Base-by-base conservation (phyloP, 208 protist genomes). In the Leishmania aethiopica region DNA sequence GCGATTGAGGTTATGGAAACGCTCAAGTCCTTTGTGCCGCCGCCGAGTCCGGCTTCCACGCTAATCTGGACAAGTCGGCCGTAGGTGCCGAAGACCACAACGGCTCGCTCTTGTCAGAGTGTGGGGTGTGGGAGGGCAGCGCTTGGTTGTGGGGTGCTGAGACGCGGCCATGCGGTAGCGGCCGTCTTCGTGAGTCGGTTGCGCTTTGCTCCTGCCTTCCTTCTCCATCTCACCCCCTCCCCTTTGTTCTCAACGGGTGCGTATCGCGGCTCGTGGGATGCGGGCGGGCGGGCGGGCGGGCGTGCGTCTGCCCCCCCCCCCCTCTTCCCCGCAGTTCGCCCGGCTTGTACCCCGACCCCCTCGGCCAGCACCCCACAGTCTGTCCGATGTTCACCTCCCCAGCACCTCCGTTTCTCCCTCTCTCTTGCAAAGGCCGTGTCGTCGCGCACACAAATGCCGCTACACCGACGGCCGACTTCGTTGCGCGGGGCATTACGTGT, bases 31-130 rank as follows among this genome's bases (percentile, higher is more conserved):
- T 93, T 91, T 78, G 59, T 60, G 47, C 86, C 83, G 15, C 91
- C 90, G 32, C 49, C 66, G 73, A 84, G 80, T 53, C 66, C 90
- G 40, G 81, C 79, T 19, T 66, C 81, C 7, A 55, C 59, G 19
- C 81, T 96, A 2, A 77, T 84, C 57, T 94, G 91, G 93, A 32
- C 86, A 35, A 77, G 82, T 28, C 88, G 91, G 40, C 89, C 92
- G 2, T 95, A 79, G n/a, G 45, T 55, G 70, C 45, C 28, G 70
- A 67, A 11, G 11, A 15, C 10, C 11, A 11, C 25, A 37, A 15
- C n/a, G 28, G 60, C n/a, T 6, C 25, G n/a, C 60, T 13, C 32
- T 32, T 67, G 60, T 22, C 28, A 19, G 60, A 67, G 60, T 25
- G 60, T 15, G 8, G 19, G n/a, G n/a, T 25, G 60, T 67, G 17